These are phyloP conservation scores for Sphaerobolus stellatus DNA, from an alignment of 1,284 basidiomycete species.

Conservation along the genomic window DNA sequence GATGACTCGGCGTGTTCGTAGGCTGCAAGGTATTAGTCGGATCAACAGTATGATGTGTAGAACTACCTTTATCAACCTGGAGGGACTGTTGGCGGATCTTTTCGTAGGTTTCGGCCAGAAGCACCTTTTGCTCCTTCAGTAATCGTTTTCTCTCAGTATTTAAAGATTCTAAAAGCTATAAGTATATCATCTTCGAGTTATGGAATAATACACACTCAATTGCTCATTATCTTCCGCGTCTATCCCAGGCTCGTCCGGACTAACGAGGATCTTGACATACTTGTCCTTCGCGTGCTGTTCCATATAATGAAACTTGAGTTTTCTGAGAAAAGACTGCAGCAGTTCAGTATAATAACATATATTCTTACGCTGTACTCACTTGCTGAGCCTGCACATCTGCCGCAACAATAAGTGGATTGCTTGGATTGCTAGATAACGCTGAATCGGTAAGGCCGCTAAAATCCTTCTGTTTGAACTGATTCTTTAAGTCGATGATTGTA, in stretches of 20 bases:
- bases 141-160: conserved; percentile 71
- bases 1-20: conserved; percentile 54
- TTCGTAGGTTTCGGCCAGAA: conserved; percentile 57
- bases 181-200: background rate
- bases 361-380: background rate
- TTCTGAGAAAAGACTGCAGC: conserved; percentile 69
- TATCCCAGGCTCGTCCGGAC: conserved; percentile 72
- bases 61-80: conserved; percentile 63
- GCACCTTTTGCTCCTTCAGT: conserved; percentile 63
- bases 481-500: conserved; percentile 8
- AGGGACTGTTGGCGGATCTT: conserved; percentile 63
- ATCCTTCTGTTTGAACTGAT: conserved; percentile 9
- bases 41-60: conserved; percentile 3
- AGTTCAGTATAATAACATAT: background rate
- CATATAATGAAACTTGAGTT: conserved; percentile 82
- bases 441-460: conserved; percentile 7
- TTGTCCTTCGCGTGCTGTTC: conserved; percentile 86
- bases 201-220: conserved; percentile 28
- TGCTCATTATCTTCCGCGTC: conserved; percentile 72
- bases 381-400: conserved; percentile 10
- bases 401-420: conserved; percentile 6
- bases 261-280: conserved; percentile 81
- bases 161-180: conserved; percentile 31
- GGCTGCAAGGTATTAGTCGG: conserved; percentile 40
- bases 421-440: conserved; percentile 4